Evolutionary conservation across 441 rosid species (phyloP).

Genomic region (Adansonia gregorii): DNA sequence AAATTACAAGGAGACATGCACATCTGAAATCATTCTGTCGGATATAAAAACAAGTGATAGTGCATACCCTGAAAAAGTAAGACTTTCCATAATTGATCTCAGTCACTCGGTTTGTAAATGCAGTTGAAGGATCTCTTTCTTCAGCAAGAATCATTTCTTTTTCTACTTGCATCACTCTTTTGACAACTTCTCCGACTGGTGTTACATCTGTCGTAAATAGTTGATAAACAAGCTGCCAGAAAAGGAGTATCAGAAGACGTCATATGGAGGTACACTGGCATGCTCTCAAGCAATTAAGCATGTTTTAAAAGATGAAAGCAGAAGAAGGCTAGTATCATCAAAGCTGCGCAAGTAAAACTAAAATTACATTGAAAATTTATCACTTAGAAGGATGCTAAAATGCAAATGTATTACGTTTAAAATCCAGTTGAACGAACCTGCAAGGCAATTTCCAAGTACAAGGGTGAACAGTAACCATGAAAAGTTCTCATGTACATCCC

Average conservation of each 20-base stretch:
- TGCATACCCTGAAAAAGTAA: conserved; percentile 77
- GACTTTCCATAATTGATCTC: conserved; percentile 94
- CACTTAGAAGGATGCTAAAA: not conserved
- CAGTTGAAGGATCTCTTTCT: conserved; percentile 93
- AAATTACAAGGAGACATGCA: conserved; percentile 23
- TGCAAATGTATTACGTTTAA: not conserved
- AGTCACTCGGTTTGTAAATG: conserved; percentile 78
- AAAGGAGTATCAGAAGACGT: conserved; percentile 10
- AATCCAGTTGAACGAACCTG: conserved; percentile 61
- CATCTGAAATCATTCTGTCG: conserved; percentile 14
- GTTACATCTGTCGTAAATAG: conserved; percentile 74
- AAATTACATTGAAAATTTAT: too few relatives aligned
- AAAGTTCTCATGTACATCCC: conserved; percentile 95
- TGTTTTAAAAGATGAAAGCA: not conserved
- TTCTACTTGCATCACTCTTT: conserved; percentile 93
- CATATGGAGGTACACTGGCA: not conserved
- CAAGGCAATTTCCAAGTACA: conserved; percentile 90
- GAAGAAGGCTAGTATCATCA: not conserved
- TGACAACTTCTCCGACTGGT: conserved; percentile 90
- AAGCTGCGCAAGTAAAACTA: too few relatives aligned
- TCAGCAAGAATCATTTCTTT: conserved; percentile 90
- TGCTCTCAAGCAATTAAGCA: not conserved
- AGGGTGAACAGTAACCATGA: conserved; percentile 91
- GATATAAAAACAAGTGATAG: conserved; percentile 20
- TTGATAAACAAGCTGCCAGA: conserved; percentile 46